Conservation (phyloP, 2,329 filamentous ascomycete species). For the Ophiostoma montium region DNA sequence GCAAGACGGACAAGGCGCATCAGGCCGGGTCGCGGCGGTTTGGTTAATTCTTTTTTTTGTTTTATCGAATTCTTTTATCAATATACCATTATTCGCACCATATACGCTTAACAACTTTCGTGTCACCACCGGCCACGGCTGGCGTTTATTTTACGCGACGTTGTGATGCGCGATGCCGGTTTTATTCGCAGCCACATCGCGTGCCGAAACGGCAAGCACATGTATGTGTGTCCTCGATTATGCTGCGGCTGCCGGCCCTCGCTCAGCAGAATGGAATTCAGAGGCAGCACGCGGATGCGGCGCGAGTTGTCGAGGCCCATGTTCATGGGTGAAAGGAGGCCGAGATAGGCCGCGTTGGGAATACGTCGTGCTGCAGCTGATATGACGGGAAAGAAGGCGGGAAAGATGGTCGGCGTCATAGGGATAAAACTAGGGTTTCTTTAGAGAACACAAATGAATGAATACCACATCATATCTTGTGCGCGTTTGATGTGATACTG, state of each 20-base stretch:
- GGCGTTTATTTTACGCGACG: constrained; percentile 61
- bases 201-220: constrained; percentile 66
- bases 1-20: constrained; percentile 11
- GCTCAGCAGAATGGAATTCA: constrained; percentile 65
- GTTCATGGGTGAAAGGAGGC: constrained; percentile 69
- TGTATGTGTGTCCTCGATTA: constrained; percentile 44
- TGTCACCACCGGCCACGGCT: constrained; percentile 61
- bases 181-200: constrained; percentile 47
- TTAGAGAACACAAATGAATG: constrained; percentile 21
- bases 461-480: constrained; percentile 82
- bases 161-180: constrained; percentile 62
- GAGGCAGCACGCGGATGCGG: constrained; percentile 78
- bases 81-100: constrained; percentile 22
- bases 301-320: constrained; percentile 84
- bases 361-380: constrained; percentile 47
- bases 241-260: constrained; percentile 45
- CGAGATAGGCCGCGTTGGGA: constrained; percentile 71
- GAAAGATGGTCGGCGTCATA: constrained; percentile 91
- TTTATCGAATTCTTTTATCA: not conserved
- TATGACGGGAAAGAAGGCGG: constrained; percentile 66
- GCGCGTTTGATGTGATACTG: constrained; percentile 73
- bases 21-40: constrained; percentile 42
- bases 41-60: constrained; percentile 24
- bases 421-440: constrained; percentile 32
- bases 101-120: constrained; percentile 48